phyloP scores from a whole-genome alignment of 2,329 filamentous ascomycete genomes.

The Hymenoscyphus albidus region DNA sequence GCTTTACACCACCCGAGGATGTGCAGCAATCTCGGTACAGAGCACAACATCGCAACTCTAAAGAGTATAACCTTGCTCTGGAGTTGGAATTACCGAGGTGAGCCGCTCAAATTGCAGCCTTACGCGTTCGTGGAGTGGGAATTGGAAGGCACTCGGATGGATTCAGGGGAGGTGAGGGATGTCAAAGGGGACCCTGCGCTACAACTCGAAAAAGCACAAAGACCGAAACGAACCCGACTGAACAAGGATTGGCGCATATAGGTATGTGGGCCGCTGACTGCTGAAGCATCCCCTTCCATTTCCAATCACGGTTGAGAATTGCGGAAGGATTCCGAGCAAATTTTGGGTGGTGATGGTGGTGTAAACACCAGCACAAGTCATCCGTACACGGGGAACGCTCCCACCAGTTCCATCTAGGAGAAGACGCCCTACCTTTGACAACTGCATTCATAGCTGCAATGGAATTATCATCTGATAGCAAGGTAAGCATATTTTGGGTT shows the following conservation, averaged over 20 bases:
- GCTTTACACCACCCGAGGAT: too few relatives aligned
- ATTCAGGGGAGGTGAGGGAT: not conserved
- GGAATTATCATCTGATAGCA: not conserved
- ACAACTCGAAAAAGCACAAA: not conserved
- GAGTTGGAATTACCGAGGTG: too few relatives aligned
- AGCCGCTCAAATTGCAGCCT: not conserved
- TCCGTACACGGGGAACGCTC: too few relatives aligned
- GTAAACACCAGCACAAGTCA: too few relatives aligned
- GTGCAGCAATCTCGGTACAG: too few relatives aligned
- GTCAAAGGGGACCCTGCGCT: not conserved
- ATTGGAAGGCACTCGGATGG: not conserved
- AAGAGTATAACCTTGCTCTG: too few relatives aligned
- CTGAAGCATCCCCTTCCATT: not conserved
- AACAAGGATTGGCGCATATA: not conserved
- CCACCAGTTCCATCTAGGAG: too few relatives aligned
- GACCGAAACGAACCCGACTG: not conserved
- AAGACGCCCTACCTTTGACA: too few relatives aligned
- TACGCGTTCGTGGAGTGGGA: not conserved
- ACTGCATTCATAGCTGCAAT: not conserved
- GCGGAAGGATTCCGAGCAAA: not conserved
- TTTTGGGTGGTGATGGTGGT: not conserved
- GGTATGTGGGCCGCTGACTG: not conserved
- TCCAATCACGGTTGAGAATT: not conserved
- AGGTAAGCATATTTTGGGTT: not conserved
- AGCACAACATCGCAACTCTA: too few relatives aligned